Evolutionary conservation across 129 eudicot species (phyloP).

Genomic region (Flaveria trinervia): DNA sequence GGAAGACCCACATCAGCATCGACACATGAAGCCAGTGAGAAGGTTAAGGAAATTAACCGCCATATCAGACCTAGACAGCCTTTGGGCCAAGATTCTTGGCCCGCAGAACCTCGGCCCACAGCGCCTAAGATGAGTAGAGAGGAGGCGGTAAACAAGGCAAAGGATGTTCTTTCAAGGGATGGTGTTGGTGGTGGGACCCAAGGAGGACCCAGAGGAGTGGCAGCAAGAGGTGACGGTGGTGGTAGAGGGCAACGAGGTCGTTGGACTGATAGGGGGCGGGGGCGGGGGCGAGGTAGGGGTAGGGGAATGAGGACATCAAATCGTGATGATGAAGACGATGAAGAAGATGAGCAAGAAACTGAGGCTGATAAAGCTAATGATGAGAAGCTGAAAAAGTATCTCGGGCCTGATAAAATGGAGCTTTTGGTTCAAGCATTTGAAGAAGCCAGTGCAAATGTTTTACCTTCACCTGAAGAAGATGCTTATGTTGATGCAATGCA

Average conservation of each 20-base stretch:
- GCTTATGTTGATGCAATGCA: slow-evolving; percentile 62
- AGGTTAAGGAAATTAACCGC: slow-evolving; percentile 55
- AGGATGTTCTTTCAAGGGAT: slow-evolving; percentile 46
- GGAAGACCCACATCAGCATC: slow-evolving; percentile 40
- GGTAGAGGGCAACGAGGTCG: slow-evolving; percentile 38
- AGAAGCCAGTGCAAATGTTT: slow-evolving; percentile 46
- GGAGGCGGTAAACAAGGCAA: slow-evolving; percentile 58
- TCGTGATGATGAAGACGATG: slow-evolving; percentile 44
- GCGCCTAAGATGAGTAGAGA: slow-evolving; percentile 49
- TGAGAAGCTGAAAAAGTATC: slow-evolving; percentile 43
- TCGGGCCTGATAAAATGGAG: slow-evolving; percentile 58
- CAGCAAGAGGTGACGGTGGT: slow-evolving; percentile 32
- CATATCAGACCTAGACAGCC: slow-evolving; percentile 43
- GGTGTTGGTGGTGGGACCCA: slow-evolving; percentile 22
- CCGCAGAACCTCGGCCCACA: slow-evolving; percentile 29
- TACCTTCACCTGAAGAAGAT: slow-evolving; percentile 63
- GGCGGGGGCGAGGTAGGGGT: slow-evolving; percentile 29
- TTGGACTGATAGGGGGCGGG: slow-evolving; percentile 20
- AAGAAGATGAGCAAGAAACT: slow-evolving; percentile 27
- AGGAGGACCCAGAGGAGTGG: slow-evolving; percentile 23
- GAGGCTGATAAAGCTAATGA: slow-evolving; percentile 47
- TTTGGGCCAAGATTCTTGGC: slow-evolving; percentile 8
- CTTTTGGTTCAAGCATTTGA: slow-evolving; percentile 67
- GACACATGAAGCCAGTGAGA: slow-evolving; percentile 19
- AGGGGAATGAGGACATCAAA: slow-evolving; percentile 28